Evolutionary conservation across 2,329 filamentous ascomycete species (phyloP), one percentile per base, ranked within the genome.

Genomic region (Didymella sp.): DNA sequence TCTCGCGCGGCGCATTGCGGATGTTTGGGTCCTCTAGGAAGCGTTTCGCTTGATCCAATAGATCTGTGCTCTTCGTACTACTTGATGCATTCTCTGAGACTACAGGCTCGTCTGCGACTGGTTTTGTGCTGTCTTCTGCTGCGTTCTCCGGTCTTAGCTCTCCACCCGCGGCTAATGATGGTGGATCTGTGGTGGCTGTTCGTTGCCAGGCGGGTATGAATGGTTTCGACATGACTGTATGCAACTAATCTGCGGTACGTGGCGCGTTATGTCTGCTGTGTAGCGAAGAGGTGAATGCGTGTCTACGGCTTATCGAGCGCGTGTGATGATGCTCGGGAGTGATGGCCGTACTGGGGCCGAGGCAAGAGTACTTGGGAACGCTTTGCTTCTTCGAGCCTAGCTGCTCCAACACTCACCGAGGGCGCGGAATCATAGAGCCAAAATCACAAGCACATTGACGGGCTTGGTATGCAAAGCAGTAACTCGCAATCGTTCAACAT

Each of bases 1-100:
- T 88, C 53, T 91, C 88, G 41, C 82, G 81, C 0, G 89, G 81
- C 30, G 89, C 86, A 74, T 88, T 79, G 56, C 84, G 86, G 55
- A 96, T 90, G 19, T 83, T 81, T 7, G 90, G 86, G 58, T 96
- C 89, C 47, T 90, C 81, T 4, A 97, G 83, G 71, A 96, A 97
- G 50, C 82, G 85, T 40, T 84, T 82, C 25, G 92, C 92, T 70
- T 92, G 86, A 15, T 91, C 86, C 31, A 90, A 69, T 31, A 78
- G 50, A 12, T 63, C 51, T 17, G 43, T 19, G 17, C 56, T 56
- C 13, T 60, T 43, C n/a, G 38, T 4, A 1, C 48, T 38, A 8
- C 59, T 49, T 8, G 56, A 8, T 44, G 61, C 48, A 7, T 60
- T 56, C 42, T 58, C 57, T 27, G 51, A 57, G 9, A 55, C 56